Base-by-base conservation (phyloP, 2,329 filamentous ascomycete genomes). In the Fusarium cyanostomum region DNA sequence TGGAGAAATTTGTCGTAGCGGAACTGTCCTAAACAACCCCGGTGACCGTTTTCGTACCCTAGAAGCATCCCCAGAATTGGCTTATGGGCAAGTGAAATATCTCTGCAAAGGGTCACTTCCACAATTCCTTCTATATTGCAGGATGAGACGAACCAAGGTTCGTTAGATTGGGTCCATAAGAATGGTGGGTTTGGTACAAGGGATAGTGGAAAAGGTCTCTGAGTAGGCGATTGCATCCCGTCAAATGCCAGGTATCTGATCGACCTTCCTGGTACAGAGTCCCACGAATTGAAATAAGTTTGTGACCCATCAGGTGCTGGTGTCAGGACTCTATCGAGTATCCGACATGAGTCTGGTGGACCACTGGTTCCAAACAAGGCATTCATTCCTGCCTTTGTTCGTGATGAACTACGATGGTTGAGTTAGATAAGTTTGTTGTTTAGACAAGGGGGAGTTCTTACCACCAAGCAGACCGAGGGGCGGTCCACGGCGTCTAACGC, bases 21-120 rank as follows among this genome's bases (percentile, higher is more conserved):
- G 15, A 61, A 54, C 28, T 63, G 52, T 21, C 57, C 57, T 6
- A 63, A 35, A 9, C 57, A 63, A 35, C 35, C 45, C 8, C 53
- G 39, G 4, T 64, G 52, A 26, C 57, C 60, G 11, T 55, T 52
- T 12, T 52, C 45, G 13, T 61, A 52, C 16, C 31, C 28, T 7
- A 64, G 13, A 12, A 64, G 12, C 4, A 58, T 48, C 2, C 49
- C 52, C 1, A 28, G 33, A 10, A 63, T 54, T 7, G 49, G 57
- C 12, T 18, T 33, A 51, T 61, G 52, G 11, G 11, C 16, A 21
- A 42, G 4, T 39, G 27, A 33, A 27, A 35, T 8, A 39, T 63
- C 53, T 44, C 53, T 61, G 8, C 60, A 58, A n/a, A 63, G 39
- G 33, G 31, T 52, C 13, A 63, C 37, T 24, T 48, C 37, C 30